A percentile compares a stretch with the other conserved stretches of the same genome.
phyloP scores from a whole-genome alignment of 768 basidiomycete species.

The Lanmaoa rubissima region DNA sequence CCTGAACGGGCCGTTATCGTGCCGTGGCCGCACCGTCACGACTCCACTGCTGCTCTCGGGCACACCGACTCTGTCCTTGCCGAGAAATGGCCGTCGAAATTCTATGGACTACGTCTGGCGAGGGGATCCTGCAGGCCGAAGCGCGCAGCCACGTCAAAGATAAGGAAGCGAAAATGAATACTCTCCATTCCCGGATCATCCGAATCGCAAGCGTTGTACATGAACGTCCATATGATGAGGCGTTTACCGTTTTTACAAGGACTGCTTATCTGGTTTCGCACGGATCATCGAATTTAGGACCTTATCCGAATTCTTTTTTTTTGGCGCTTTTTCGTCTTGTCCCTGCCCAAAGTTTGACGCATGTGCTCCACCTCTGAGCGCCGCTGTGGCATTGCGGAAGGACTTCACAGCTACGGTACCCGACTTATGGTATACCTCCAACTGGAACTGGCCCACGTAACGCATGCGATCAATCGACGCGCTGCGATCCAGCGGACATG shows the following conservation, averaged over 20 bases:
- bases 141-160: background rate
- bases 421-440: background rate
- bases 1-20: background rate
- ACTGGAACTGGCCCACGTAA: background rate
- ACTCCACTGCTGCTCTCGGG: background rate
- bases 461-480: background rate
- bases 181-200: constrained; percentile 6
- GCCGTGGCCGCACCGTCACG: background rate
- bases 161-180: background rate
- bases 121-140: background rate
- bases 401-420: background rate
- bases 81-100: background rate
- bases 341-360: background rate
- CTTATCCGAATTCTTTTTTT: background rate
- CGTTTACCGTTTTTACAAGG: background rate
- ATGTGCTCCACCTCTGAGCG: background rate
- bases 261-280: background rate
- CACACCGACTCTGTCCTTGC: background rate
- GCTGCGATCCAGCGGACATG: background rate
- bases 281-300: background rate
- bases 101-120: too few species aligned
- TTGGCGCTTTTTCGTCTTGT: background rate
- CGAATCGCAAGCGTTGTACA: background rate
- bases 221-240: background rate
- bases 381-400: background rate